Percentiles rank a stretch among this genome's conserved stretches.
Evolutionary conservation across 768 basidiomycete genomes (phyloP).

Genomic region (Tylopilus sp.): DNA sequence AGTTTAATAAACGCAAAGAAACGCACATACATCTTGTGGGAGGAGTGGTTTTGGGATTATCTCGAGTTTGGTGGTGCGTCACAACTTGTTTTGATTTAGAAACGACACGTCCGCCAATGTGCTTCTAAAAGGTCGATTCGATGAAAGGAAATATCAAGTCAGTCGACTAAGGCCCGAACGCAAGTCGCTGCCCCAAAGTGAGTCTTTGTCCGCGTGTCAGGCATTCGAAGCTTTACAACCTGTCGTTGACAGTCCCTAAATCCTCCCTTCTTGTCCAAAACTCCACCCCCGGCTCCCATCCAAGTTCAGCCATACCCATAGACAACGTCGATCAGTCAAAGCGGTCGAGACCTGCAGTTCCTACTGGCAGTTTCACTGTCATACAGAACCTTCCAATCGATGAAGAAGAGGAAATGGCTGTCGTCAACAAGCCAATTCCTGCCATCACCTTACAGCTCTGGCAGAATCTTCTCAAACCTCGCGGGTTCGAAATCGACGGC

Average conservation of each 20-base stretch:
- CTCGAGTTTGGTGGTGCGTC: slow-evolving; percentile 65
- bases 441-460: slow-evolving; percentile 65
- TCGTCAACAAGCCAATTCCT: slow-evolving; percentile 54
- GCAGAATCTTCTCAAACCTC: slow-evolving; percentile 61
- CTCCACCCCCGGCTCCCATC: slow-evolving; percentile 13
- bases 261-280: slow-evolving; percentile 14
- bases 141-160: slow-evolving; percentile 59
- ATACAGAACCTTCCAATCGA: slow-evolving; percentile 18
- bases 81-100: not conserved
- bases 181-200: slow-evolving; percentile 31
- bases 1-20: slow-evolving; percentile 67
- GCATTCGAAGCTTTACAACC: not conserved
- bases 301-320: slow-evolving; percentile 8
- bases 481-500: slow-evolving; percentile 60
- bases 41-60: slow-evolving; percentile 97
- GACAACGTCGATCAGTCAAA: slow-evolving; percentile 18
- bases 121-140: slow-evolving; percentile 50
- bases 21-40: slow-evolving; percentile 81
- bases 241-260: slow-evolving; percentile 8
- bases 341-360: slow-evolving; percentile 11
- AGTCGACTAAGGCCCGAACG: slow-evolving; percentile 58
- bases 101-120: not conserved
- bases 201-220: not conserved
- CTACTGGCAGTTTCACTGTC: slow-evolving; percentile 18
- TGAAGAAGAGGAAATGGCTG: slow-evolving; percentile 56